These are phyloP conservation scores for Yamadazyma sp. DNA, from an alignment of 1,139 yeast genomes.

Conservation along the genomic window DNA sequence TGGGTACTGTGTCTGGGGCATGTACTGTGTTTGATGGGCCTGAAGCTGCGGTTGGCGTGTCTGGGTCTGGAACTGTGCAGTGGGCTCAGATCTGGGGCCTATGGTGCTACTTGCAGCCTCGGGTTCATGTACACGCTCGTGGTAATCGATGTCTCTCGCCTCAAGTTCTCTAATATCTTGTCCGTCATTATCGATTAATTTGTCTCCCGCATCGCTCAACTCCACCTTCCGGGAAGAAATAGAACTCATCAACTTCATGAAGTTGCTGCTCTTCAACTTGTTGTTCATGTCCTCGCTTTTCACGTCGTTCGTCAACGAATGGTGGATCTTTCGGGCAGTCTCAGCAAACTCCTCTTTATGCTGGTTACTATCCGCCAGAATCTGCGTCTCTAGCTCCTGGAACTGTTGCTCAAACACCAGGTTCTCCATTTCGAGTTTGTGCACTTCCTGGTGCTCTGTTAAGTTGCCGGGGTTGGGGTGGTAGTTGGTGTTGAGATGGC, in stretches of 20 bases:
- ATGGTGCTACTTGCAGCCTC: constrained; percentile 2
- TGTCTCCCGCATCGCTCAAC: constrained; percentile 35
- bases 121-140: constrained; percentile 7
- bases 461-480: constrained; percentile 8
- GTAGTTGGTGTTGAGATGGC: constrained; percentile 13
- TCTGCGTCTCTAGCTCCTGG: constrained; percentile 35
- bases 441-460: constrained; percentile 33
- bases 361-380: constrained; percentile 14
- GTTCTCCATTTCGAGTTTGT: constrained; percentile 27
- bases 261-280: constrained; percentile 40
- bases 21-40: constrained; percentile 1
- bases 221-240: constrained; percentile 41
- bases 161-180: constrained; percentile 22
- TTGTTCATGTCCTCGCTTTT: constrained; percentile 24
- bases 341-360: constrained; percentile 43
- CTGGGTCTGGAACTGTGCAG: constrained; percentile 5
- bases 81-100: too few relatives aligned
- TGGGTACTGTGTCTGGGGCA: not conserved
- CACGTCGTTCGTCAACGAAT: constrained; percentile 25
- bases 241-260: constrained; percentile 42
- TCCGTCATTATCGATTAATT: constrained; percentile 33
- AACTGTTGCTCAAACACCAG: constrained; percentile 37
- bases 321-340: constrained; percentile 40
- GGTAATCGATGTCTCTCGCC: constrained; percentile 9
- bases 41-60: not conserved